phyloP scores from a whole-genome alignment of 345 rosid genomes.

The Orychophragmus violaceus region DNA sequence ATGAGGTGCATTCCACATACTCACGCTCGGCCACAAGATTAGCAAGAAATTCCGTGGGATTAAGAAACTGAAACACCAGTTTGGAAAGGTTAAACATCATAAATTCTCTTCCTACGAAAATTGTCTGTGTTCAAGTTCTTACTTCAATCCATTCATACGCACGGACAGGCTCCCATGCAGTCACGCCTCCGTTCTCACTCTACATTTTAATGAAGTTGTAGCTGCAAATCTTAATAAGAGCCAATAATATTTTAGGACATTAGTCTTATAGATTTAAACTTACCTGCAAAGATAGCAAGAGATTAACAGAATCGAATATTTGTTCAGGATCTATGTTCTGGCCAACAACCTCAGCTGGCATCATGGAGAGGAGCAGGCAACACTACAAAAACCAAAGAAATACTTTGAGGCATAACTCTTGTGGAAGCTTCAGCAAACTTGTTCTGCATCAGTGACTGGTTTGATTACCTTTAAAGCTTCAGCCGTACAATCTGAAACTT shows the following conservation, averaged over 20 bases:
- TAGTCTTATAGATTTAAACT: background rate
- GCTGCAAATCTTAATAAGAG: background rate
- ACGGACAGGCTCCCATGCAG: slow-evolving; percentile 32
- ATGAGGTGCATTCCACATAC: slow-evolving; percentile 46
- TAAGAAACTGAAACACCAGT: slow-evolving; percentile 33
- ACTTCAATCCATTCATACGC: slow-evolving; percentile 24
- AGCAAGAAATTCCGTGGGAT: slow-evolving; percentile 42
- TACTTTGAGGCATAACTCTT: background rate
- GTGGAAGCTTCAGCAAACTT: background rate
- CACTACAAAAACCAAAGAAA: slow-evolving; percentile 36
- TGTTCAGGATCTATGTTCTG: slow-evolving; percentile 41
- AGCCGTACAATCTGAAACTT: slow-evolving; percentile 63
- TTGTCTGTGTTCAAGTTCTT: slow-evolving; percentile 1
- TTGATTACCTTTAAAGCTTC: slow-evolving; percentile 57
- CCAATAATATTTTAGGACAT: background rate
- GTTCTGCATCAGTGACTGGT: background rate
- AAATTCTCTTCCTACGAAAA: background rate
- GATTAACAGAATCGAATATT: slow-evolving; percentile 52
- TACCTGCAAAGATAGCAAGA: slow-evolving; percentile 60
- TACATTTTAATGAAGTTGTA: background rate
- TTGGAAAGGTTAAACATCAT: background rate
- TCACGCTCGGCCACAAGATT: slow-evolving; percentile 39
- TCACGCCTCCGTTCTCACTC: slow-evolving; percentile 28
- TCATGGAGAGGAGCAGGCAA: slow-evolving; percentile 53
- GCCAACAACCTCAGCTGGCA: slow-evolving; percentile 68